Base-by-base conservation (phyloP, 176 grass and related monocot species). In the Eleusine coracana region DNA sequence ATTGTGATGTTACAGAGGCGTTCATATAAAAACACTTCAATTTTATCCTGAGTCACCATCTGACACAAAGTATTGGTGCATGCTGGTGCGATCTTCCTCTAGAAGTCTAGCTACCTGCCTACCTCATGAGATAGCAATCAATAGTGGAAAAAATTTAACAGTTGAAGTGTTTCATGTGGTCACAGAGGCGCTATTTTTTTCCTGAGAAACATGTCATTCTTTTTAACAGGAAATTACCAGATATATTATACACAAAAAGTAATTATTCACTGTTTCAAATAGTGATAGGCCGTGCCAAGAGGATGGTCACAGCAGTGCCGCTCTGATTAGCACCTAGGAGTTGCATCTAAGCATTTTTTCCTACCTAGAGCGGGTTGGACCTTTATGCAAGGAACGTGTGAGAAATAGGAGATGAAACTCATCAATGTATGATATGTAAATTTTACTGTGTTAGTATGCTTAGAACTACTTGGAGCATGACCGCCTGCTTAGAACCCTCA, bases 161-260 rank as follows among this genome's bases (percentile, higher is more conserved):
- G 48, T 74, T 75, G 9, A 38, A 56, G 16, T n/a, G n/a, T n/a
- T n/a, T n/a, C n/a, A n/a, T n/a, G n/a, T n/a, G n/a, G n/a, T n/a
- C n/a, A n/a, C n/a, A n/a, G n/a, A n/a, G n/a, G n/a, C n/a, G n/a
- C 48, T 74, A 68, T 39, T 56, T 68, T 80, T 80, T 79, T 80
- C 12, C 10, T 68, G 49, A 42, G 49, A 80, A 66, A 83, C 42
- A 66, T 66, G 51, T 40, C 3, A 66, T 65, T 37, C 27, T 50
- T 48, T 17, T 34, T 11, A 67, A 37, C 39, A 67, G 14, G 3
- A 68, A 68, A 80, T 6, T 37, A 50, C 7, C 11, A 39, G 2
- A 80, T 38, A 65, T 41, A 40, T 28, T 10, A 34, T n/a, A 23
- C 37, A 39, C 6, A 58, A 3, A 63, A 29, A 11, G 9, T 62